Percentiles rank a stretch among this genome's conserved stretches.
These are phyloP conservation scores for Candolleomyces eurysporus DNA, from an alignment of 768 basidiomycete genomes.

Conservation along the genomic window DNA sequence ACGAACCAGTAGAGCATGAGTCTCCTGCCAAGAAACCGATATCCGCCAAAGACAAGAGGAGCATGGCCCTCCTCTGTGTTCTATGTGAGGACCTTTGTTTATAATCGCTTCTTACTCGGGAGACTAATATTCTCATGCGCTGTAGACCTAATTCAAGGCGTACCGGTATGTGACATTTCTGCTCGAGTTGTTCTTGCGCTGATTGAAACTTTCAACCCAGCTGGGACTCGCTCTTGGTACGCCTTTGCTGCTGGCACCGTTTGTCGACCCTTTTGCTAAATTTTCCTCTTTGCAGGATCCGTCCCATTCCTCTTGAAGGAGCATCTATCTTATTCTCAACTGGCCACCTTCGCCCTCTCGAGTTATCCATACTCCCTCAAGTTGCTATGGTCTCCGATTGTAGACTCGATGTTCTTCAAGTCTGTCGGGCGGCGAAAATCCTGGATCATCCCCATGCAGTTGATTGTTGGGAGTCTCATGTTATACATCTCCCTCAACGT, in stretches of 20 bases:
- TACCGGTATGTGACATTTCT: constrained; percentile 62
- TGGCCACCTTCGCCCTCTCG: constrained; percentile 90
- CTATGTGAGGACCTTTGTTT: constrained; percentile 62
- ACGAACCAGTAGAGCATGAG: constrained; percentile 21
- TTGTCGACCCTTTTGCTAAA: too few species aligned
- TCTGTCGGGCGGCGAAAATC: constrained; percentile 92
- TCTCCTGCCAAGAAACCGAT: constrained; percentile 46
- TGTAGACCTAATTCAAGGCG: constrained; percentile 79
- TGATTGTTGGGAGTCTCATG: constrained; percentile 84
- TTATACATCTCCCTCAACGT: constrained; percentile 73
- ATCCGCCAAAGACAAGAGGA: constrained; percentile 75
- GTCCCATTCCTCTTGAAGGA: constrained; percentile 95
- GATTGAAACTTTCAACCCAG: constrained; percentile 31
- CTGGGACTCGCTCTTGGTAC: constrained; percentile 86
- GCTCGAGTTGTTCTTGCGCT: not conserved
- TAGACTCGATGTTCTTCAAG: constrained; percentile 84
- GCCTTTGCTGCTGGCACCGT: constrained; percentile 8
- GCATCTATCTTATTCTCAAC: constrained; percentile 94
- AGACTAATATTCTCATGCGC: constrained; percentile 6
- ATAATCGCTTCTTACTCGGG: constrained; percentile 1
- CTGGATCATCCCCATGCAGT: constrained; percentile 98
- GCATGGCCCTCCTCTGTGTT: constrained; percentile 81
- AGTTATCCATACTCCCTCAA: constrained; percentile 97
- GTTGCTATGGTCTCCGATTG: constrained; percentile 94
- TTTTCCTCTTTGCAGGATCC: constrained; percentile 56